A percentile compares a stretch with the other conserved stretches of the same genome.
phyloP scores from a whole-genome alignment of 345 rosid species.

The Melaleuca quinquenervia region DNA sequence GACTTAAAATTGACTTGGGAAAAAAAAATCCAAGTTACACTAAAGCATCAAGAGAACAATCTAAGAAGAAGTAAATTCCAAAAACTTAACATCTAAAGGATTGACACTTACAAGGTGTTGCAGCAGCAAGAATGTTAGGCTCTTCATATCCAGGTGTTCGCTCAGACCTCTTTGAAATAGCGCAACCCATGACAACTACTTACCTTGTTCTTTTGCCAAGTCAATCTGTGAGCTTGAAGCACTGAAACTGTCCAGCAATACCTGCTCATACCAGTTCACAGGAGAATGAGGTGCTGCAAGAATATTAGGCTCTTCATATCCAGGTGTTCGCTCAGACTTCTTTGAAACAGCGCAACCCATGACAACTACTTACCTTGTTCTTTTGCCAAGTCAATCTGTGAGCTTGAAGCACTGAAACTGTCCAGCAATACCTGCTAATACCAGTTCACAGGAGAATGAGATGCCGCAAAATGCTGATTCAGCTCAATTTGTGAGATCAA shows the following conservation, averaged over 20 bases:
- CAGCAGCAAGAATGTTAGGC: slow-evolving; percentile 57
- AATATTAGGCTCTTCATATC: slow-evolving; percentile 52
- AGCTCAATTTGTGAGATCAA: background rate
- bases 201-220: background rate
- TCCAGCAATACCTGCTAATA: background rate
- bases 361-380: background rate
- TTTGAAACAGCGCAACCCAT: slow-evolving; percentile 41
- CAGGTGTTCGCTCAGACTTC: slow-evolving; percentile 16
- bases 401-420: background rate
- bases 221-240: background rate
- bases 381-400: background rate
- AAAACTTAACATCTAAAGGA: background rate
- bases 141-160: slow-evolving; percentile 43
- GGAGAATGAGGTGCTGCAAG: slow-evolving; percentile 1
- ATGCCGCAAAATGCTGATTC: background rate
- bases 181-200: slow-evolving; percentile 28
- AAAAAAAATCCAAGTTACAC: background rate
- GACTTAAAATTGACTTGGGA: background rate
- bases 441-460: background rate
- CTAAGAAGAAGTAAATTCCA: background rate
- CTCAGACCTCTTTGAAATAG: slow-evolving; percentile 16
- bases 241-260: background rate
- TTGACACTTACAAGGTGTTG: slow-evolving; percentile 55
- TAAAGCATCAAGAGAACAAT: background rate
- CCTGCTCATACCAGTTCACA: background rate